phyloP scores from a whole-genome alignment of 2,329 filamentous ascomycete genomes.

The Scortechinia acanthostroma region DNA sequence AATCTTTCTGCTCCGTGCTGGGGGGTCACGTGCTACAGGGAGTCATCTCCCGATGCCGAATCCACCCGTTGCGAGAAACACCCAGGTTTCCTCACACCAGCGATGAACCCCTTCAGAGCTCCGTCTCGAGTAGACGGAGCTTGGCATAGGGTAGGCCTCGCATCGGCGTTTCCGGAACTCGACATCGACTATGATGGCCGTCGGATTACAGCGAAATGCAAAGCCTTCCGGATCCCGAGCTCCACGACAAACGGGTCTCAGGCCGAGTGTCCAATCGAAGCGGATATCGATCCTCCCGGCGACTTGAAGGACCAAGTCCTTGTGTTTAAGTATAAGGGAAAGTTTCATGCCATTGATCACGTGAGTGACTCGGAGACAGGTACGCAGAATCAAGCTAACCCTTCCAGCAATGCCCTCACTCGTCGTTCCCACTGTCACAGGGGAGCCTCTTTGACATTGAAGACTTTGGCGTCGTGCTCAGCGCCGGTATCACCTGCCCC shows the following conservation, averaged over 20 bases:
- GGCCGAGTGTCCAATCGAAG: constrained; percentile 20
- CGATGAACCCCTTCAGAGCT: neutral
- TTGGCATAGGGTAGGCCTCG: constrained; percentile 47
- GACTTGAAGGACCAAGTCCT: constrained; percentile 51
- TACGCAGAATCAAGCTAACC: neutral
- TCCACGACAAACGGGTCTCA: constrained; percentile 23
- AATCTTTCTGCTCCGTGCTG: too few relatives aligned
- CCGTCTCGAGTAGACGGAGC: constrained; percentile 9
- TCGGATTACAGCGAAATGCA: constrained; percentile 44
- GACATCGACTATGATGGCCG: constrained; percentile 21
- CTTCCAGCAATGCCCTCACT: constrained; percentile 57
- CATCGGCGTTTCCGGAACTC: constrained; percentile 47
- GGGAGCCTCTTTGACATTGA: constrained; percentile 65
- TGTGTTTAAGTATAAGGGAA: constrained; percentile 55
- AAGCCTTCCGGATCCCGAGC: constrained; percentile 44
- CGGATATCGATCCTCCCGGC: constrained; percentile 15
- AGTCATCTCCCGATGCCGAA: too few relatives aligned
- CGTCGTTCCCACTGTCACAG: constrained; percentile 56
- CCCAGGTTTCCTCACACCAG: neutral
- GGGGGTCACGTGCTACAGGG: too few relatives aligned
- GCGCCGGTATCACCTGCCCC: constrained; percentile 56
- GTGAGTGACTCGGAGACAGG: constrained; percentile 28
- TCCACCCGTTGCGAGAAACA: too few relatives aligned
- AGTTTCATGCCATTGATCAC: constrained; percentile 63
- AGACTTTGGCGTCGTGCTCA: constrained; percentile 60